Conservation (phyloP, 768 basidiomycete genomes). For the Boletus rubroflammeus region DNA sequence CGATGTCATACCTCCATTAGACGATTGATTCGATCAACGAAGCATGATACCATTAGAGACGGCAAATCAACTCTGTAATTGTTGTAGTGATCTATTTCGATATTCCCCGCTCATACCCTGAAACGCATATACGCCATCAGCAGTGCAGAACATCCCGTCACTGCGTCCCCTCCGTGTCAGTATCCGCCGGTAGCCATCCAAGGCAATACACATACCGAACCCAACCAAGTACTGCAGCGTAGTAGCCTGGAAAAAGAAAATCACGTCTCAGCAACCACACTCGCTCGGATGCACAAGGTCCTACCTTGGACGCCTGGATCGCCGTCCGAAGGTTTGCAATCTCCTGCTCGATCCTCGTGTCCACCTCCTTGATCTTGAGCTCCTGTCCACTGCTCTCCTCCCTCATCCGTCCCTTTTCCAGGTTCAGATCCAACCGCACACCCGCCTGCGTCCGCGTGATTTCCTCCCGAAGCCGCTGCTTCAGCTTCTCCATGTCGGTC, state of each 20-base stretch:
- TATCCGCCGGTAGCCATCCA: neutral
- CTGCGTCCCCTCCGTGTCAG: constrained; percentile 35
- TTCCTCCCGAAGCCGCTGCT: constrained; percentile 89
- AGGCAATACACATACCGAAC: constrained; percentile 55
- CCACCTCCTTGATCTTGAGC: constrained; percentile 95
- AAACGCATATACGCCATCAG: constrained; percentile 88
- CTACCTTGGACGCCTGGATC: constrained; percentile 81
- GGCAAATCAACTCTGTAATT: neutral
- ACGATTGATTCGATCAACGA: constrained; percentile 39
- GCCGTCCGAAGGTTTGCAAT: constrained; percentile 81
- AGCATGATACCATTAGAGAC: constrained; percentile 3
- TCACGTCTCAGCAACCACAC: constrained; percentile 1
- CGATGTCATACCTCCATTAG: constrained; percentile 65
- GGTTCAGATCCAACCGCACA: constrained; percentile 89
- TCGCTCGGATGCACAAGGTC: constrained; percentile 1
- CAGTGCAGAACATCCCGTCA: constrained; percentile 81
- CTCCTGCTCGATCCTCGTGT: constrained; percentile 95
- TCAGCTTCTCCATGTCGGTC: constrained; percentile 89
- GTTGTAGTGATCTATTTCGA: neutral
- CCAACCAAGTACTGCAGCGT: constrained; percentile 86
- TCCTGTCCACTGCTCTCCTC: constrained; percentile 92
- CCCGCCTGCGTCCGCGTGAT: constrained; percentile 90
- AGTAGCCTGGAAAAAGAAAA: constrained; percentile 50
- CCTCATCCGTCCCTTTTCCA: constrained; percentile 94
- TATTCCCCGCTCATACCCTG: neutral